These are phyloP conservation scores for Alternaria brassicicola DNA, from an alignment of 2,329 filamentous ascomycete genomes.

Conservation along the genomic window DNA sequence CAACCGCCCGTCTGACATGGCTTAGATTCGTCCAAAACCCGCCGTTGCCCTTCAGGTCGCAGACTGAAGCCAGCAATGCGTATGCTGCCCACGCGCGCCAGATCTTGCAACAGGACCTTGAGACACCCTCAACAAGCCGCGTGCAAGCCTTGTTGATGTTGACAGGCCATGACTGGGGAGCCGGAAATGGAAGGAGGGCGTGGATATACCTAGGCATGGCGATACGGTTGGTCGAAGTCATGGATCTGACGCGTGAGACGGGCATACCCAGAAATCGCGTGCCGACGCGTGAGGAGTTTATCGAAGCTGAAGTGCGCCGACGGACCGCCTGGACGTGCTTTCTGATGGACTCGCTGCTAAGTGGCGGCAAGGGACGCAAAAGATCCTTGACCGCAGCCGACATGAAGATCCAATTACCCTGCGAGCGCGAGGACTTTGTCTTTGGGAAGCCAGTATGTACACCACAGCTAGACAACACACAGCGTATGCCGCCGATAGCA, in stretches of 20 bases:
- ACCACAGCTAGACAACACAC: constrained; percentile 39
- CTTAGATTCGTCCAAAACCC: constrained; percentile 47
- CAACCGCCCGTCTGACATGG: not conserved
- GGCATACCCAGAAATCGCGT: constrained; percentile 38
- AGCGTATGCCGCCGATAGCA: constrained; percentile 39
- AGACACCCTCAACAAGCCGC: constrained; percentile 48
- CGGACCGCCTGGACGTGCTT: constrained; percentile 52
- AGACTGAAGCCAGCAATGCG: constrained; percentile 51
- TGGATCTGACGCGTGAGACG: constrained; percentile 49
- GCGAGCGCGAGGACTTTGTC: constrained; percentile 48
- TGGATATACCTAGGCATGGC: constrained; percentile 53
- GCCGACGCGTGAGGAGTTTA: constrained; percentile 49
- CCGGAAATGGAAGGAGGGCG: constrained; percentile 50
- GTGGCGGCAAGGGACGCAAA: constrained; percentile 50
- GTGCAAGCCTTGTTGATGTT: constrained; percentile 52
- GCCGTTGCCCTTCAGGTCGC: constrained; percentile 43
- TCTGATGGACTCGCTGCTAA: constrained; percentile 51
- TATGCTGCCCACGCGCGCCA: constrained; percentile 50
- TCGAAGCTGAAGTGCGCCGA: constrained; percentile 49
- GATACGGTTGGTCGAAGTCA: constrained; percentile 50
- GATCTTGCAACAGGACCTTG: constrained; percentile 49
- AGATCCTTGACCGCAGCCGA: constrained; percentile 43
- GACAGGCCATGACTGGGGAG: constrained; percentile 56
- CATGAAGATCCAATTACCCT: constrained; percentile 50
- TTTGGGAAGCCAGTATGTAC: constrained; percentile 49